These are phyloP conservation scores for Curvularia lunata DNA, from an alignment of 2,329 filamentous ascomycete species.

Conservation along the genomic window DNA sequence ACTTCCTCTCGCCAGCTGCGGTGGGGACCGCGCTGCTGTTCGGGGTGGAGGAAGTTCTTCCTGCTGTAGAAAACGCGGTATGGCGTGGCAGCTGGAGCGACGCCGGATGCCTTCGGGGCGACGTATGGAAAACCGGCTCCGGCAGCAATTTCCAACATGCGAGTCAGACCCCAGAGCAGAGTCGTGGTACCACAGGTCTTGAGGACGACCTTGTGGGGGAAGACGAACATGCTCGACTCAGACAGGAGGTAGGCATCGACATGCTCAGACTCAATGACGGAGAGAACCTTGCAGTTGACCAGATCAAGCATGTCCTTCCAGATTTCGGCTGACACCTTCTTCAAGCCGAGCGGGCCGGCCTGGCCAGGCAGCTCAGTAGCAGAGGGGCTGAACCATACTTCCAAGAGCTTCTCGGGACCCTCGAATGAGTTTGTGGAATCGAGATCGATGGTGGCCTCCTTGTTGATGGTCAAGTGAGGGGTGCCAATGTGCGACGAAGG, in stretches of 20 bases:
- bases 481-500: constrained; percentile 77
- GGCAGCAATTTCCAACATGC: constrained; percentile 90
- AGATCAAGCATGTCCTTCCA: constrained; percentile 98
- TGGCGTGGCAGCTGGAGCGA: constrained; percentile 79
- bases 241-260: constrained; percentile 97
- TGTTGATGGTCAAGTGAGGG: constrained; percentile 94
- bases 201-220: constrained; percentile 98
- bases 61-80: constrained; percentile 98
- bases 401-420: constrained; percentile 95
- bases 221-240: constrained; percentile 99
- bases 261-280: constrained; percentile 88
- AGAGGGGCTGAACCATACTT: constrained; percentile 95
- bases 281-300: constrained; percentile 98
- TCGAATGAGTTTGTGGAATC: constrained; percentile 97
- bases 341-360: constrained; percentile 77
- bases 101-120: constrained; percentile 69
- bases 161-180: constrained; percentile 83
- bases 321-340: constrained; percentile 79
- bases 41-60: constrained; percentile 97
- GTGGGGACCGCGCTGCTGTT: constrained; percentile 92
- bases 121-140: constrained; percentile 89
- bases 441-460: constrained; percentile 86
- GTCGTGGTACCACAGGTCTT: constrained; percentile 99
- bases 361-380: constrained; percentile 73
- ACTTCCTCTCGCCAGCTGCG: constrained; percentile 98